Evolutionary conservation across 371 early-diverging fungal species (phyloP).

Genomic region (Mucor indicus): DNA sequence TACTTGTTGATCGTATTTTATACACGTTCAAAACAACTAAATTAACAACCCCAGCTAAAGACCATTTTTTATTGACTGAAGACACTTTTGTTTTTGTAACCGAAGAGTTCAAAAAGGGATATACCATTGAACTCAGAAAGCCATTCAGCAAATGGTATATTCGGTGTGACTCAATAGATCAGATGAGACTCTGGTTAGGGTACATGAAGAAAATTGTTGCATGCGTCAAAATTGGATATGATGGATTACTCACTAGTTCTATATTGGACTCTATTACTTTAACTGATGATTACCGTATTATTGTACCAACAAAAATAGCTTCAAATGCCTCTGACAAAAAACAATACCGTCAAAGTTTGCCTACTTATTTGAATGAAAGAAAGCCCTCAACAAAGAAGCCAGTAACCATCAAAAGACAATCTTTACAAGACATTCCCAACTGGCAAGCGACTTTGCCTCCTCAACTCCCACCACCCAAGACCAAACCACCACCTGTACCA

Average conservation of each 20-base stretch:
- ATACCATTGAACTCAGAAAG: constrained; percentile 41
- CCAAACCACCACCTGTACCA: too few species aligned
- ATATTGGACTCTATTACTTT: constrained; percentile 21
- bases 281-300: constrained; percentile 33
- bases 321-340: background rate
- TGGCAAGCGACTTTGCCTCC: too few species aligned
- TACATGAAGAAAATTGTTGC: constrained; percentile 42
- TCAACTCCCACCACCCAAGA: too few species aligned
- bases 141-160: constrained; percentile 40
- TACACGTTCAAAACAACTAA: constrained; percentile 38
- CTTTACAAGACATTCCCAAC: too few species aligned
- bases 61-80: constrained; percentile 39
- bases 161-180: constrained; percentile 33
- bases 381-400: too few species aligned
- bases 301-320: constrained; percentile 7
- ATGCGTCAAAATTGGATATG: constrained; percentile 32
- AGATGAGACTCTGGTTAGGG: constrained; percentile 37
- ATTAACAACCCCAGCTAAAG: constrained; percentile 28
- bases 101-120: constrained; percentile 42
- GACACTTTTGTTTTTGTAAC: constrained; percentile 46
- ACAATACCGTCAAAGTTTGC: constrained; percentile 10
- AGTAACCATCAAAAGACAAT: too few species aligned
- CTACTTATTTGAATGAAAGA: too few species aligned
- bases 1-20: constrained; percentile 30
- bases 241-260: constrained; percentile 15